Base-by-base conservation (phyloP, 2,329 filamentous ascomycete species). In the Diplodia corticola region DNA sequence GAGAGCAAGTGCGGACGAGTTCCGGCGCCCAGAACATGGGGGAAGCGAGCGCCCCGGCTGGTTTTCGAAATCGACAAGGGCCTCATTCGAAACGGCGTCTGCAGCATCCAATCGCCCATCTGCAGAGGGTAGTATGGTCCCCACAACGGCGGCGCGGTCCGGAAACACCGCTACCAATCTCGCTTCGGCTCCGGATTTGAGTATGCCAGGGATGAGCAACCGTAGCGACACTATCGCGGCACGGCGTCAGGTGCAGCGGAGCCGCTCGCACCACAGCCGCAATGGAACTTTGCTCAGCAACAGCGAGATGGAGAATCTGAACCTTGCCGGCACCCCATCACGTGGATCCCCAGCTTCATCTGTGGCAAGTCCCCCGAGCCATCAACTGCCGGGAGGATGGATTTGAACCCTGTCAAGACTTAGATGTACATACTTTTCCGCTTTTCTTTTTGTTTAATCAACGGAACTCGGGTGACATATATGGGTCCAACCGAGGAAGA, bases 141-240 rank as follows among this genome's bases (percentile, higher is more conserved):
- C 33, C 35, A 44, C 57, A n/a, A 28, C 57, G 57, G 44, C 57
- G 57, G 44, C 26, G 17, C 57, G 44, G 57, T 49, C 57, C 57
- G 57, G 57, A 49, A 33, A 20, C 28, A 24, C 26, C 22, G 26
- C 40, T 15, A 46, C 6, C 17, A 49, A 33, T 61, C n/a, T 49
- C 40, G 40, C 57, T 61, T 61, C 57, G n/a, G 28, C 57, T 28
- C 20, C 33, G n/a, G 57, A 33, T 20, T 35, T 61, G 26, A 44
- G 57, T n/a, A 7, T 22, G 4, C n/a, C 26, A 28, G 24, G 26
- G 10, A 22, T 28, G 24, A 60, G n/a, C 44, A 28, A 20, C 44
- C 26, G 48, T n/a, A 13, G 40, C 9, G 17, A 48, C 17, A 3
- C 22, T n/a, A 37, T 10, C 30, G 37, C 22, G 40, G 37, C 55